These are phyloP conservation scores for Euptelea pleiosperma DNA, from an alignment of 164 flowering plant genomes.

Conservation along the genomic window DNA sequence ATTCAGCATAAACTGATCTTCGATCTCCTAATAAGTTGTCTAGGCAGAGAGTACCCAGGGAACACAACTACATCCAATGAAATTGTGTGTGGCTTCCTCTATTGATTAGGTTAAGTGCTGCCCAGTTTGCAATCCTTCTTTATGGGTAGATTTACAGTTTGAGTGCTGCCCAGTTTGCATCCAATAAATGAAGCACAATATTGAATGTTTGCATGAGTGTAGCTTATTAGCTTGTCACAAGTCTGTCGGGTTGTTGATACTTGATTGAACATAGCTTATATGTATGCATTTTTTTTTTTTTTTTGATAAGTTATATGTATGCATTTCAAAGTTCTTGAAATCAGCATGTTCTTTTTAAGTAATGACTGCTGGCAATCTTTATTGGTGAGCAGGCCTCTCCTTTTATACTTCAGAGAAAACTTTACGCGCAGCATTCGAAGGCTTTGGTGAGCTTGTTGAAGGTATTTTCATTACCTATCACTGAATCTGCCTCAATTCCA, in stretches of 20 bases:
- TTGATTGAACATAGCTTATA: background rate
- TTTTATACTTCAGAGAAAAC: slow-evolving; percentile 98
- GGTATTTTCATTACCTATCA: slow-evolving; percentile 34
- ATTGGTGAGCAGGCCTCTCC: slow-evolving; percentile 60
- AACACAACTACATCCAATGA: too few species aligned
- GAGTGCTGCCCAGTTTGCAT: too few species aligned
- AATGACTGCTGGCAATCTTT: background rate
- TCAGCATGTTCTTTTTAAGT: background rate
- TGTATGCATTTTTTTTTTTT: background rate
- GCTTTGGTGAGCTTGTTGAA: slow-evolving; percentile 90
- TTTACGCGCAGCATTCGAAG: slow-evolving; percentile 83
- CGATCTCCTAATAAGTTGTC: too few species aligned
- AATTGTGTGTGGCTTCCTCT: too few species aligned
- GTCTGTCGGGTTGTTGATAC: background rate
- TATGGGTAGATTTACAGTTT: too few species aligned
- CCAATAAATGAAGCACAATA: too few species aligned
- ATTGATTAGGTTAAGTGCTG: too few species aligned
- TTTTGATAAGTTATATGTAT: background rate
- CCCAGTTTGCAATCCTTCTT: too few species aligned
- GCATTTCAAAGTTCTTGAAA: background rate
- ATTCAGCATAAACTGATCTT: too few species aligned
- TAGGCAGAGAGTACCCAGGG: too few species aligned
- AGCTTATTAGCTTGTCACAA: background rate
- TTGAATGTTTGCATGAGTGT: too few species aligned
- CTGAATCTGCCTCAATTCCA: background rate